Conservation (phyloP, 805 yeast species). For the Komagataella phaffii region DNA sequence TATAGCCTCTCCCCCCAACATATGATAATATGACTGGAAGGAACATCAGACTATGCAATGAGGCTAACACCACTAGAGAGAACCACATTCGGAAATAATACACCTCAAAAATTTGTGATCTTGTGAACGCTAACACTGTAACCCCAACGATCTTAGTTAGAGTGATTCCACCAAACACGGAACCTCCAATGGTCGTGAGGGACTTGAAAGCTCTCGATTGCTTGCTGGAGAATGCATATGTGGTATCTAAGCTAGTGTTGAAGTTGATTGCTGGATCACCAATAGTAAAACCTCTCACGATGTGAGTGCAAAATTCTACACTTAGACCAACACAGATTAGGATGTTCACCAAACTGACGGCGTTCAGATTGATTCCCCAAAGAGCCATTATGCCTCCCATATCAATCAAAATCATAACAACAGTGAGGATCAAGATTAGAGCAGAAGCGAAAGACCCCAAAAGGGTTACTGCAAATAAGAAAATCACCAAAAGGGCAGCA, state of each 20-base stretch:
- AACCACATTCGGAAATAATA: constrained; percentile 96
- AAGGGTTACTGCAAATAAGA: constrained; percentile 36
- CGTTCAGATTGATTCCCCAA: constrained; percentile 71
- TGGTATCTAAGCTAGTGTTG: constrained; percentile 2
- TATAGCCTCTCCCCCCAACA: constrained; percentile 47
- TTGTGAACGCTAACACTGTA: constrained; percentile 71
- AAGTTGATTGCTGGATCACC: constrained; percentile 14
- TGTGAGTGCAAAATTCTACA: constrained; percentile 86
- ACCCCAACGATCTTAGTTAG: constrained; percentile 85
- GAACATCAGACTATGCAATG: constrained; percentile 65
- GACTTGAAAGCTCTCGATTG: constrained; percentile 37
- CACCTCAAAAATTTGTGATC: constrained; percentile 77
- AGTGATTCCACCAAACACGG: constrained; percentile 85
- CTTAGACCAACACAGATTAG: constrained; percentile 89
- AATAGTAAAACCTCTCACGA: constrained; percentile 63
- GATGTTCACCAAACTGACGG: constrained; percentile 78
- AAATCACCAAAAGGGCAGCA: constrained; percentile 36
- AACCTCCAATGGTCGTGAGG: constrained; percentile 69
- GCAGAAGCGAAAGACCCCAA: constrained; percentile 61
- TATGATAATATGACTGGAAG: constrained; percentile 62
- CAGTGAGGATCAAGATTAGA: constrained; percentile 38
- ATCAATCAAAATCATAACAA: constrained; percentile 50
- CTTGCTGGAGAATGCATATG: constrained; percentile 5
- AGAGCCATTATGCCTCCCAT: constrained; percentile 73
- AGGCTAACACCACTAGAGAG: constrained; percentile 61